A percentile compares a stretch with the other conserved stretches of the same genome.
Conservation (phyloP, 768 basidiomycete species). For the Mycena latifolia region DNA sequence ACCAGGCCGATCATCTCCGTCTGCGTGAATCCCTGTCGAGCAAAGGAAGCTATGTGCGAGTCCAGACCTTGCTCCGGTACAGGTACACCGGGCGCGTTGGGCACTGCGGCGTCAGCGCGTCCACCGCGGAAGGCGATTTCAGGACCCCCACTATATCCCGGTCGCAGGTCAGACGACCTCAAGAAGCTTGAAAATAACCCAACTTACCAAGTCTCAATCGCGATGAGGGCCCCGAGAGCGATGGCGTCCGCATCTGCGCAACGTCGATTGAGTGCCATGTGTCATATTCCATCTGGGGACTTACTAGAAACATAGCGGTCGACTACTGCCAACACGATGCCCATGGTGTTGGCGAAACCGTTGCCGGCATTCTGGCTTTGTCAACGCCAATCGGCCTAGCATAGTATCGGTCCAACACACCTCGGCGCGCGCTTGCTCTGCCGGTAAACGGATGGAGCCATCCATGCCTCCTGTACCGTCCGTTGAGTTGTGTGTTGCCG, state of each 20-base stretch:
- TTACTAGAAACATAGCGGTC: no score
- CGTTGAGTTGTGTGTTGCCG: conserved; percentile 5
- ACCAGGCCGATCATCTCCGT: no score
- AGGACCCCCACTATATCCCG: conserved; percentile 8
- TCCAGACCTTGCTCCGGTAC: conserved; percentile 9
- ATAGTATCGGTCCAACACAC: conserved; percentile 6
- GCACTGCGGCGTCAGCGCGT: conserved; percentile 10
- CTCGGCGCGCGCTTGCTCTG: conserved; percentile 9
- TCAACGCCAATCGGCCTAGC: conserved; percentile 8
- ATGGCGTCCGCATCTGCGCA: no score
- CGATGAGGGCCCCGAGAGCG: no score
- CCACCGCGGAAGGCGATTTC: conserved; percentile 24
- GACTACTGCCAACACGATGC: no score
- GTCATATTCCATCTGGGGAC: no score
- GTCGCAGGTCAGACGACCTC: conserved; percentile 2
- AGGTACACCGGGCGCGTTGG: conserved; percentile 20
- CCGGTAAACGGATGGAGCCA: conserved; percentile 8
- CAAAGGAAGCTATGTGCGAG: conserved; percentile 23
- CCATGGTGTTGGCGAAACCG: no score
- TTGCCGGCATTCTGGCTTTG: not conserved
- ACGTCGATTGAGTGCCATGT: no score
- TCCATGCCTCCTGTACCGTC: conserved; percentile 14
- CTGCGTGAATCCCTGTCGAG: conserved; percentile 22
- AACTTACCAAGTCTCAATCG: no score
- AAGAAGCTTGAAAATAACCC: not conserved